These are phyloP conservation scores for Candida verbasci DNA, from an alignment of 805 yeast genomes.

Conservation along the genomic window DNA sequence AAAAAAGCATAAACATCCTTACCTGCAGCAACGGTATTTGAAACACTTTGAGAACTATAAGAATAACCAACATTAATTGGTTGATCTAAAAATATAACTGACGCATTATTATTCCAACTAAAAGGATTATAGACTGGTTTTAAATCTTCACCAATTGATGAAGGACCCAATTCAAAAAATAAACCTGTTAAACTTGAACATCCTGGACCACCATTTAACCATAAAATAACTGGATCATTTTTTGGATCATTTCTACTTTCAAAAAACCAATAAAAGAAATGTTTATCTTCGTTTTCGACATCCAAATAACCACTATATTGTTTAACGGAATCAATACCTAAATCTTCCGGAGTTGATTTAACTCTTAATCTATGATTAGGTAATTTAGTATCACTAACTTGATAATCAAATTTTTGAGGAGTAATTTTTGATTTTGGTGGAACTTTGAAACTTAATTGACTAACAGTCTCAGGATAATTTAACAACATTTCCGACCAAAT, in stretches of 20 bases:
- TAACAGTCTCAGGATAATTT: conserved; percentile 54
- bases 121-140: conserved; percentile 27
- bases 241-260: conserved; percentile 42
- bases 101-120: conserved; percentile 32
- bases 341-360: conserved; percentile 52
- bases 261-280: conserved; percentile 43
- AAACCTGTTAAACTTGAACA: conserved; percentile 31
- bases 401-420: conserved; percentile 31
- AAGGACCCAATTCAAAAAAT: conserved; percentile 32
- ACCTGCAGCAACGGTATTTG: conserved; percentile 30
- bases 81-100: conserved; percentile 38
- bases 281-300: conserved; percentile 65
- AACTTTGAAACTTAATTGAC: conserved; percentile 46
- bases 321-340: conserved; percentile 78
- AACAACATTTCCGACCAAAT: conserved; percentile 63
- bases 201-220: conserved; percentile 38
- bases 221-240: conserved; percentile 30
- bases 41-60: conserved; percentile 27
- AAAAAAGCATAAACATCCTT: conserved; percentile 33
- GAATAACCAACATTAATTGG: conserved; percentile 33
- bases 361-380: conserved; percentile 57
- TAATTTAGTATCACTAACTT: conserved; percentile 33
- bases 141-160: conserved; percentile 22
- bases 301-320: conserved; percentile 87
- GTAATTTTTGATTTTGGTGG: conserved; percentile 49